These are phyloP conservation scores for Clarireedia hainanense DNA, from an alignment of 2,329 filamentous ascomycete genomes.

Conservation along the genomic window DNA sequence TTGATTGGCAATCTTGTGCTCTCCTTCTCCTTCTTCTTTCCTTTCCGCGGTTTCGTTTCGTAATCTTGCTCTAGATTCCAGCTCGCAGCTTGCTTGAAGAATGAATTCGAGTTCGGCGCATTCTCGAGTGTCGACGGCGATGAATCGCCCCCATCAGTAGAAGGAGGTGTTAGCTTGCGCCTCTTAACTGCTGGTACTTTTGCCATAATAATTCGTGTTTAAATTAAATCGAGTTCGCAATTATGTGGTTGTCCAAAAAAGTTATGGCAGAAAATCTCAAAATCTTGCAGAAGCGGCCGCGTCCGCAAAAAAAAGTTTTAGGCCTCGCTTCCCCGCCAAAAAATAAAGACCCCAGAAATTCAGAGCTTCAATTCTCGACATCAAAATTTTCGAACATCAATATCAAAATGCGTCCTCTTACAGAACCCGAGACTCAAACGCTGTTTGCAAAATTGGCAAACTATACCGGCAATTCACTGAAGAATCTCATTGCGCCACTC, in stretches of 20 bases:
- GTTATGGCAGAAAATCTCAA: constrained; percentile 8
- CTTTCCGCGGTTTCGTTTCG: constrained; percentile 69
- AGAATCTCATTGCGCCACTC: constrained; percentile 71
- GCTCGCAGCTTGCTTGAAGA: constrained; percentile 66
- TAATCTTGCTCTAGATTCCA: constrained; percentile 94
- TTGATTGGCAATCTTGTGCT: constrained; percentile 77
- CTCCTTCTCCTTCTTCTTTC: constrained; percentile 62
- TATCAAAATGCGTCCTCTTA: constrained; percentile 65
- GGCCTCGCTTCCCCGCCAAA: constrained; percentile 15
- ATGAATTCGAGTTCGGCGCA: constrained; percentile 31
- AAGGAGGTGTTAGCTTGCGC: constrained; percentile 48
- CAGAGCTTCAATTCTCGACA: constrained; percentile 3
- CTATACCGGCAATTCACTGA: constrained; percentile 82
- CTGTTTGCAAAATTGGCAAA: constrained; percentile 90
- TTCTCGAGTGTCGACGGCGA: constrained; percentile 26
- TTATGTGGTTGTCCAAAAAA: constrained; percentile 2
- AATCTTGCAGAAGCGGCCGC: constrained; percentile 17
- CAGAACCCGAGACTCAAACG: constrained; percentile 69
- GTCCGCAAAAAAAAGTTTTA: constrained; percentile 18
- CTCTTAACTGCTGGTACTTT: constrained; percentile 39
- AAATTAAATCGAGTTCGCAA: constrained; percentile 3
- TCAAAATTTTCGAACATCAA: background rate
- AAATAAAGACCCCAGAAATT: constrained; percentile 18
- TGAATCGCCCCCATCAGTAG: constrained; percentile 38
- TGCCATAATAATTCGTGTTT: constrained; percentile 21